Conservation (phyloP, 768 basidiomycete species). For the Gymnopilus dilepis region DNA sequence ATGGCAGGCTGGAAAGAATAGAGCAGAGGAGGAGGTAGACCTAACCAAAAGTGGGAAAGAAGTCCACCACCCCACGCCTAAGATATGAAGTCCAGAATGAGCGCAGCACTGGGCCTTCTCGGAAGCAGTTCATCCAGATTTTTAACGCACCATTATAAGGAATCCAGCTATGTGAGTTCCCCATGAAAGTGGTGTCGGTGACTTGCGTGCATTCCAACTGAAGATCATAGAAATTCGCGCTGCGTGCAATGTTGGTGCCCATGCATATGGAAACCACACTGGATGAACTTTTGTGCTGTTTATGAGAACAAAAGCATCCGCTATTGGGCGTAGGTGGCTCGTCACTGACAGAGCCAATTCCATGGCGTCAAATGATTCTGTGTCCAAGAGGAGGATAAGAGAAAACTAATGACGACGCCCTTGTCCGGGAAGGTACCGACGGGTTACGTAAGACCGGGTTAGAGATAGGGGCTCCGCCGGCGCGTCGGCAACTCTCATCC, state of each 20-base stretch:
- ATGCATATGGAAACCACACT: conserved; percentile 44
- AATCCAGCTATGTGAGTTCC: conserved; percentile 50
- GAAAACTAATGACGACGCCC: neutral
- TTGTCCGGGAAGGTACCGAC: neutral
- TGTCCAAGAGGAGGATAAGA: neutral
- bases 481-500: neutral
- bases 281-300: conserved; percentile 43
- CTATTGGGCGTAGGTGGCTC: conserved; percentile 24
- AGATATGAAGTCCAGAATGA: neutral
- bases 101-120: neutral
- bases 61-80: conserved; percentile 57
- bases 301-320: conserved; percentile 30
- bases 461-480: neutral
- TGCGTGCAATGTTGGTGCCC: conserved; percentile 49
- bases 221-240: conserved; percentile 49
- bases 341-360: conserved; percentile 24
- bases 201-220: conserved; percentile 43
- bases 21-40: conserved; percentile 50
- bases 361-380: conserved; percentile 12
- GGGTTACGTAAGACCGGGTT: neutral
- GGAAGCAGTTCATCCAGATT: neutral
- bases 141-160: conserved; percentile 46
- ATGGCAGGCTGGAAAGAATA: conserved; percentile 50
- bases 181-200: conserved; percentile 42
- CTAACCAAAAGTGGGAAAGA: conserved; percentile 47